A percentile compares a stretch with the other conserved stretches of the same genome.
These are phyloP conservation scores for Recurvomyces mirabilis DNA, from an alignment of 495 filamentous ascomycete genomes.

Conservation along the genomic window DNA sequence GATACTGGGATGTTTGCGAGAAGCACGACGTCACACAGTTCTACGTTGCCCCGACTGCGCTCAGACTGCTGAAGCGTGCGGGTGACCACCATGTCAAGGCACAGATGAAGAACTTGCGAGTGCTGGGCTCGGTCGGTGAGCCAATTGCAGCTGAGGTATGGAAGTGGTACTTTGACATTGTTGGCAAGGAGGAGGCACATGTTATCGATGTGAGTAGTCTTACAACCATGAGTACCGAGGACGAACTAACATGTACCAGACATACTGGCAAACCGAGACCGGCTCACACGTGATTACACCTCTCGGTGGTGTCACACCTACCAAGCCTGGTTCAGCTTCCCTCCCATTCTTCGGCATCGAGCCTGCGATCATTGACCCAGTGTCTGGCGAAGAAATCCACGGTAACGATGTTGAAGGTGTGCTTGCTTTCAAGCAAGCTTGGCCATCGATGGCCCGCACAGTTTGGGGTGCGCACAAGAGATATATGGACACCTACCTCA, in stretches of 20 bases:
- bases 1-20: conserved; percentile 97
- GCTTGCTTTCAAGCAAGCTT: conserved; percentile 92
- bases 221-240: no score
- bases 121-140: conserved; percentile 94
- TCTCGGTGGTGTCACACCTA: conserved; percentile 63
- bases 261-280: conserved; percentile 99
- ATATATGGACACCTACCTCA: conserved; percentile 97
- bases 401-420: conserved; percentile 98
- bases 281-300: conserved; percentile 85
- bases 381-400: conserved; percentile 83
- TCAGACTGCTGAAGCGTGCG: conserved; percentile 87
- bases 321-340: conserved; percentile 66
- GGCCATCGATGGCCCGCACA: conserved; percentile 97
- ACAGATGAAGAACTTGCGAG: conserved; percentile 77
- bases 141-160: conserved; percentile 97
- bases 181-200: conserved; percentile 88
- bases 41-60: conserved; percentile 92
- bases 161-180: conserved; percentile 98
- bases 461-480: conserved; percentile 97
- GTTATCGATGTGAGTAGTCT: conserved; percentile 86
- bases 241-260: no score
- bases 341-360: conserved; percentile 96
- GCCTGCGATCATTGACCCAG: conserved; percentile 93
- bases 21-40: conserved; percentile 94
- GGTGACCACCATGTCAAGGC: conserved; percentile 83